Base-by-base conservation (phyloP, 345 rosid genomes). In the Trapa bicornis region DNA sequence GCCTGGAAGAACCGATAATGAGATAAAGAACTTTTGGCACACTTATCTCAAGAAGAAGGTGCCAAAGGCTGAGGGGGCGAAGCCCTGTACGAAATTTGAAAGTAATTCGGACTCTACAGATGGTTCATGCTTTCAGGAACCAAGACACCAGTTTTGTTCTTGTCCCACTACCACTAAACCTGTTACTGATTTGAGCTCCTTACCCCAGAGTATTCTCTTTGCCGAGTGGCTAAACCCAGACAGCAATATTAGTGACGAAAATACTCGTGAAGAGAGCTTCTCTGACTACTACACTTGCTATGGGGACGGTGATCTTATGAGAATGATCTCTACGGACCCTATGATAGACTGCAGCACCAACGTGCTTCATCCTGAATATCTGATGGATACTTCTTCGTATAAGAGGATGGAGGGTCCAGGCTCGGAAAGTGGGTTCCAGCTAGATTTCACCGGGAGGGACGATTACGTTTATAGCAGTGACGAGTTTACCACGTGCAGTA, bases 201-300 rank as follows among this genome's bases (percentile, higher is more conserved):
- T 67, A 64, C 67, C 87, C 45, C 93, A 87, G 0, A 87, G 84
- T 74, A 58, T 89, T 14, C 73, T 89, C 68, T 91, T 91, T 48
- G 83, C 96, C 0, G 94, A 85, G 74, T 89, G 96, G 96, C 87
- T 91, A 43, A 71, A 79, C n/a, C 75, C 76, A 57, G 77, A 85
- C 12, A 32, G 35, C 32, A 35, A 58, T 58, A 35, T 29, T 35
- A 32, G 13, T 35, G 63, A 22, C 29, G 29, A 58, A 0, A 54
- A 54, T n/a, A 35, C 60, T 54, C 33, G 3, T 33, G 63, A 35
- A 58, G 16, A 35, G 63, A 11, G 63, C 63, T 57, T 57, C 37
- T 58, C 63, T 10, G 63, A 58, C 35, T 50, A n/a, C 56, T 56
- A 53, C 17, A 32, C 14, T 32, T n/a, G 0, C 61, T 56, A 52